A percentile compares a stretch with the other conserved stretches of the same genome.
Conservation (phyloP, 2,329 filamentous ascomycete genomes). For the Paecilomyces variotii region DNA sequence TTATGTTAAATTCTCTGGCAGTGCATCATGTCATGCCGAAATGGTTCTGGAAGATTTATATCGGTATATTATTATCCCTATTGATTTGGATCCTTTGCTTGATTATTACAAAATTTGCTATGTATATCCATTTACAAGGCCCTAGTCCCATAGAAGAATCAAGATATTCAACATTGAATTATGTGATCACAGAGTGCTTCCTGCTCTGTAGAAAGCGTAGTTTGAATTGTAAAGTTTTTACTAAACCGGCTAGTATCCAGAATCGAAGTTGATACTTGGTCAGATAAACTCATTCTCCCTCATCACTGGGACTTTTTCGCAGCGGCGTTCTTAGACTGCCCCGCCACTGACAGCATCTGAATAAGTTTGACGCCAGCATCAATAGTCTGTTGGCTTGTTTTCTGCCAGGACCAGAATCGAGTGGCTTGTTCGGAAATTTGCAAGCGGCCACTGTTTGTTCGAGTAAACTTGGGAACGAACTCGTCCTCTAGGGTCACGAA, state of each 20-base stretch:
- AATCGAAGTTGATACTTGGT: too few relatives aligned
- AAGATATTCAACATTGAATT: background rate
- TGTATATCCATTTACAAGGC: background rate
- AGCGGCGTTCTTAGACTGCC: background rate
- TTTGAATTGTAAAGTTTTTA: too few relatives aligned
- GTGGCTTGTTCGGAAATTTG: constrained; percentile 34
- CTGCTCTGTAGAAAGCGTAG: too few relatives aligned
- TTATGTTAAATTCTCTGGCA: background rate
- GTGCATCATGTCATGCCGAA: background rate
- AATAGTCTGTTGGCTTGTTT: constrained; percentile 43
- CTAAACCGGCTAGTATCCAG: too few relatives aligned
- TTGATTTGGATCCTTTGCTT: background rate
- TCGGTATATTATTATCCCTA: background rate
- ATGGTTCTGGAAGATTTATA: background rate
- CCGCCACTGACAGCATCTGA: constrained; percentile 30
- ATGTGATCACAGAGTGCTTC: background rate
- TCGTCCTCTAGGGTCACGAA: background rate
- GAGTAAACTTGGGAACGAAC: background rate
- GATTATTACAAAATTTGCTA: background rate
- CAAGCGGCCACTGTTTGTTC: constrained; percentile 7
- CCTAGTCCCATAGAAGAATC: background rate
- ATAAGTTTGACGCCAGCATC: constrained; percentile 46
- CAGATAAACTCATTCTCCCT: too few relatives aligned
- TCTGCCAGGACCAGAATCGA: constrained; percentile 47
- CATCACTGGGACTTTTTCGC: too few relatives aligned